Evolutionary conservation across 257 asterid species (phyloP), one percentile per base, ranked within the genome.

Genomic region (Solanum clarkiae): DNA sequence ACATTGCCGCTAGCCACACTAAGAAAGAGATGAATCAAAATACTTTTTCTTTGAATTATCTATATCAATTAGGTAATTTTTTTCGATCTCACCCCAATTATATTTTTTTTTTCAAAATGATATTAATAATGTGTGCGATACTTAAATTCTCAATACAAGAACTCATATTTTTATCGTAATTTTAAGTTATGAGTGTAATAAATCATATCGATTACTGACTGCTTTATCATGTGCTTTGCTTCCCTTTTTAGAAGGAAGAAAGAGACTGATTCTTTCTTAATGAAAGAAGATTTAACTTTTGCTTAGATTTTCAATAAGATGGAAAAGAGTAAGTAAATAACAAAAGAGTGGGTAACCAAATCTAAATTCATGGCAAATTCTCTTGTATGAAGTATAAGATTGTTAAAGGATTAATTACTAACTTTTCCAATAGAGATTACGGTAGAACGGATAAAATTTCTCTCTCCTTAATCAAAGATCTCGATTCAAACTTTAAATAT

Each of bases 111-210:
- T 36, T 36, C 40, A 36, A 36, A 36, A 36, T 17, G 2, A 1
- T 3, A 68, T 6, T 6, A 0, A 36, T 69, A 1, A 36, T 3
- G 3, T 16, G 3, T 32, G 17, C 4, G 1, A 15, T 36, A 8
- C 22, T 59, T 0, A 20, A 20, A 20, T 4, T 20, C 4, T 56
- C 3, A 56, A 56, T 56, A 18, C 8, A 3, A 22, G 8, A 18
- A 24, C 15, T 59, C 32, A 59, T 59, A 59, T 59, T 26, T 29
- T 4, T 10, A 59, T n/a, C 66, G 29, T 4, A 36, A 36, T 59
- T 7, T 0, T 0, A 59, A n/a, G n/a, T n/a, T 59, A n/a, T 0
- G 8, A n/a, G 7, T 0, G 0, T 10, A 59, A 4, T 59, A 59
- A n/a, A n/a, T n/a, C 7, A 59, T 59, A 59, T n/a, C 15, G 32